Conservation (phyloP, 2,329 filamentous ascomycete genomes). For the Sporothrix luriei region DNA sequence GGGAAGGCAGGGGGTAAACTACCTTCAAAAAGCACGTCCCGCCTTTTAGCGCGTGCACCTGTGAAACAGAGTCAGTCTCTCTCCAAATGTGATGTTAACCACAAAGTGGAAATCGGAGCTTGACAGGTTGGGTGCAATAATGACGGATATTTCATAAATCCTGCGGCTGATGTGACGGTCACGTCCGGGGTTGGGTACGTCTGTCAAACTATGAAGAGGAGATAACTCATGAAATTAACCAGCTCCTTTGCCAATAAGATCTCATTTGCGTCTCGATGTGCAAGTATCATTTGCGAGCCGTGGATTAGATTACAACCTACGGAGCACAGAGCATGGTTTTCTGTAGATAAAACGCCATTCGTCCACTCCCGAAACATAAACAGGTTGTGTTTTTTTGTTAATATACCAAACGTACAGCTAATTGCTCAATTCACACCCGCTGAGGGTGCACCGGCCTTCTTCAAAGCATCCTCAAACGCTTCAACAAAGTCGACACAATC, state of each 20-base stretch:
- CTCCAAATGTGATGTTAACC: background rate
- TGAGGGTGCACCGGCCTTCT: background rate
- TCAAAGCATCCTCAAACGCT: slow-evolving; percentile 32
- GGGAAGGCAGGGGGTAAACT: background rate
- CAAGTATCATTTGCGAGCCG: too few species aligned
- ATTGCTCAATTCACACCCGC: background rate
- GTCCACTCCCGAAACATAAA: too few species aligned
- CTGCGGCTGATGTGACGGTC: background rate
- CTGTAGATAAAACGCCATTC: too few species aligned
- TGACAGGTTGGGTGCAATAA: background rate
- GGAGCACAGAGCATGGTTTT: too few species aligned
- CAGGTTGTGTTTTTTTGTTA: too few species aligned
- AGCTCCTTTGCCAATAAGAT: background rate
- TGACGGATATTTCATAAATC: background rate
- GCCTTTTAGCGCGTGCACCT: slow-evolving; percentile 5
- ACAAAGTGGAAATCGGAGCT: background rate
- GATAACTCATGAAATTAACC: too few species aligned
- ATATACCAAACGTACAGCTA: too few species aligned
- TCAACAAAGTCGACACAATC: slow-evolving; percentile 50
- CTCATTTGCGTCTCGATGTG: too few species aligned
- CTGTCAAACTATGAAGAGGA: background rate
- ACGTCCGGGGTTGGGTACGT: background rate
- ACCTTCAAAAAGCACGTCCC: background rate
- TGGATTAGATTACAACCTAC: too few species aligned
- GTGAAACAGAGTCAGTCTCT: background rate